Evolutionary conservation across 352 stramenopile species (phyloP).

Genomic region (Phytophthora podocarpi): DNA sequence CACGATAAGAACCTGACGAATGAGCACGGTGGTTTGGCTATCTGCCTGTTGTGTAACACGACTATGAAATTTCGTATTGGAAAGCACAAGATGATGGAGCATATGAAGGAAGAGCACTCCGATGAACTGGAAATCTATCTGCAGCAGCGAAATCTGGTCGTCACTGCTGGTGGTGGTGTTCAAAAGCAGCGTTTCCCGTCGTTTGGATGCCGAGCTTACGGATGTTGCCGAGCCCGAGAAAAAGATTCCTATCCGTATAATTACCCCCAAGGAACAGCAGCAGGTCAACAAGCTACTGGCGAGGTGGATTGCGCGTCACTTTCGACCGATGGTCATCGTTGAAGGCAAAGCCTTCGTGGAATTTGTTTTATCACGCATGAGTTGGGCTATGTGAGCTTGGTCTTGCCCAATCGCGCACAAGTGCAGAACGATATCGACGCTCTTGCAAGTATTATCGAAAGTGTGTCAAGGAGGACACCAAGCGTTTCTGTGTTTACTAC

Average conservation of each 20-base stretch:
- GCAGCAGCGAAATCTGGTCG: not conserved
- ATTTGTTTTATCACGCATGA: conserved; percentile 20
- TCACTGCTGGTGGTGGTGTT: not conserved
- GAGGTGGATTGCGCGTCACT: conserved; percentile 12
- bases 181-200: not conserved
- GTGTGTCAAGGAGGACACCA: not conserved
- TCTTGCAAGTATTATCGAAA: not conserved
- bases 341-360: conserved; percentile 12
- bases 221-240: not conserved
- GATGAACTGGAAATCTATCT: not conserved
- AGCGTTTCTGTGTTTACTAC: not conserved
- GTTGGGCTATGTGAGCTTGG: not conserved
- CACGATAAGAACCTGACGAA: not conserved
- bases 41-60: conserved; percentile 4
- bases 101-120: not conserved
- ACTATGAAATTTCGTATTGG: conserved; percentile 5
- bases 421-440: conserved; percentile 3
- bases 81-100: conserved; percentile 6
- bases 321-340: conserved; percentile 17
- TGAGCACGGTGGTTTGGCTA: not conserved
- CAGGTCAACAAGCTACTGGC: not conserved
- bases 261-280: not conserved
- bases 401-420: conserved; percentile 2
- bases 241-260: not conserved
- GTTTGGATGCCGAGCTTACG: not conserved